Evolutionary conservation across 805 yeast genomes (phyloP).

Genomic region (Lachancea sp.): DNA sequence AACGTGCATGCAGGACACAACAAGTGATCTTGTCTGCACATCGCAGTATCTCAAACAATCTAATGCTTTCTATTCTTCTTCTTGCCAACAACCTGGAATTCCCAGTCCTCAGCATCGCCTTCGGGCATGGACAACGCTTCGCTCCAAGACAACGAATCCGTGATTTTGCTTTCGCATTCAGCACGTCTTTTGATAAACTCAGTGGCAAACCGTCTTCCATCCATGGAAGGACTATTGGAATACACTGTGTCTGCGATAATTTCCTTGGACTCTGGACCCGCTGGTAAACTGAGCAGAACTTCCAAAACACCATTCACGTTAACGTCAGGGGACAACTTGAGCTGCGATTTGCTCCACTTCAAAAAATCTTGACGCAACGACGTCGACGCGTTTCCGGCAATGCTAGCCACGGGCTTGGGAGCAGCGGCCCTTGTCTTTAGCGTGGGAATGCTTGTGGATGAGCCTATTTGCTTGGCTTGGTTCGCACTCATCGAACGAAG

Average conservation of each 20-base stretch:
- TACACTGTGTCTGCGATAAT: conserved; percentile 90
- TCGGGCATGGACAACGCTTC: conserved; percentile 51
- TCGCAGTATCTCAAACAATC: not conserved
- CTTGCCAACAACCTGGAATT: conserved; percentile 59
- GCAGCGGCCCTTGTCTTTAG: conserved; percentile 16
- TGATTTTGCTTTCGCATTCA: conserved; percentile 52
- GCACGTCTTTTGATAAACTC: conserved; percentile 79
- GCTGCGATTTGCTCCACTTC: conserved; percentile 63
- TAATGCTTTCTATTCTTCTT: conserved; percentile 46
- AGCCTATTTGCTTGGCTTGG: conserved; percentile 21
- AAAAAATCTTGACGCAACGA: conserved; percentile 57
- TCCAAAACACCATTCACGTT: conserved; percentile 72
- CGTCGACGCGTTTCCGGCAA: conserved; percentile 30
- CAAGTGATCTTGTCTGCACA: no score
- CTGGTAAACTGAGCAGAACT: conserved; percentile 74
- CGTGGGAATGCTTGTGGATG: conserved; percentile 26
- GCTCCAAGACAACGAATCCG: conserved; percentile 60
- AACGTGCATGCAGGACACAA: no score
- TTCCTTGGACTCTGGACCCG: conserved; percentile 66
- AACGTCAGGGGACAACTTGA: conserved; percentile 67
- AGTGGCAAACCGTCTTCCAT: conserved; percentile 88
- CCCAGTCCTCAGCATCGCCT: conserved; percentile 48
- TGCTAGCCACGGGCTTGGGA: conserved; percentile 16
- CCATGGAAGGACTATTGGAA: conserved; percentile 82
- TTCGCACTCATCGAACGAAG: conserved; percentile 29